Evolutionary conservation across 1,284 basidiomycete species (phyloP).

Genomic region (Bondarzewia mesenterica): DNA sequence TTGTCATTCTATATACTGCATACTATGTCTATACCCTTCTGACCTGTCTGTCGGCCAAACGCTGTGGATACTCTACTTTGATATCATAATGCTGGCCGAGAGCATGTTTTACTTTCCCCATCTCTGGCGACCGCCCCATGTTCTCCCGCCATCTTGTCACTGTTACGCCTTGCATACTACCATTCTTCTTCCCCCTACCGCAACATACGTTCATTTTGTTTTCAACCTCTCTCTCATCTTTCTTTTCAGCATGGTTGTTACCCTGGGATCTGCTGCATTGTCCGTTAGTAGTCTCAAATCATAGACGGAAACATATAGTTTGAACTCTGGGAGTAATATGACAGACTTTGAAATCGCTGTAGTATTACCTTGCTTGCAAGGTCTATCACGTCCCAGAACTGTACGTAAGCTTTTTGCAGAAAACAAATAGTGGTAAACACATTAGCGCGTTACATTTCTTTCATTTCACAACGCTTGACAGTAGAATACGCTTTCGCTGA

Average conservation of each 20-base stretch:
- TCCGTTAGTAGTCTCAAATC: not conserved
- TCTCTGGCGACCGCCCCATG: not conserved
- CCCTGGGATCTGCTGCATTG: not conserved
- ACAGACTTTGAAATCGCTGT: not conserved
- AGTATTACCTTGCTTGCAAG: no score
- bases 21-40: conserved; percentile 10
- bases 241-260: not conserved
- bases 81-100: conserved; percentile 8
- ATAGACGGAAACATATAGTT: not conserved
- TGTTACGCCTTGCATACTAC: not conserved
- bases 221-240: not conserved
- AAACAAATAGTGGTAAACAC: no score
- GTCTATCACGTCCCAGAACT: no score
- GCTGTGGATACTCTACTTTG: conserved; percentile 3
- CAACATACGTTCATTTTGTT: no score
- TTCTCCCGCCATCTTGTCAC: not conserved
- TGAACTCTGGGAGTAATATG: not conserved
- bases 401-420: no score
- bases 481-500: no score
- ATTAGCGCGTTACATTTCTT: no score
- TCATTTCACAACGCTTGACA: no score
- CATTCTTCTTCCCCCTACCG: not conserved
- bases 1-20: conserved; percentile 9
- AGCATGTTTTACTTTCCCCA: not conserved
- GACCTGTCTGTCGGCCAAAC: not conserved